These are phyloP conservation scores for Mycena haematopus DNA, from an alignment of 768 basidiomycete species.

Conservation along the genomic window DNA sequence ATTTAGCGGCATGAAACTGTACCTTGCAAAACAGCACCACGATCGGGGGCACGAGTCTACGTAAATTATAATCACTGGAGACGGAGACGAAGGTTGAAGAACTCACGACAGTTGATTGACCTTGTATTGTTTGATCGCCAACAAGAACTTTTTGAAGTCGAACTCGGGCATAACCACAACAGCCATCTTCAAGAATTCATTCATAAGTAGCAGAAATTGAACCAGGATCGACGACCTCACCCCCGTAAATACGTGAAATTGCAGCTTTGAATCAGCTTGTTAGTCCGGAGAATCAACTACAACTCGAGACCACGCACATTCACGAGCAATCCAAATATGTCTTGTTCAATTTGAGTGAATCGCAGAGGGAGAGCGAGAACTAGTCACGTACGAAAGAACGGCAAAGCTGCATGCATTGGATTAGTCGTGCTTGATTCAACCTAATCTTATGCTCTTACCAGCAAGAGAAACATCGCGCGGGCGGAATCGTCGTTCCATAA, in stretches of 20 bases:
- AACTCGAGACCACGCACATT: slow-evolving; percentile 32
- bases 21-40: slow-evolving; percentile 48
- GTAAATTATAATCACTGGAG: slow-evolving; percentile 25
- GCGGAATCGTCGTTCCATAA: slow-evolving; percentile 44
- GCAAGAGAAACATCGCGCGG: slow-evolving; percentile 44
- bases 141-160: slow-evolving; percentile 40
- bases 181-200: slow-evolving; percentile 40
- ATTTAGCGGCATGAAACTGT: slow-evolving; percentile 32
- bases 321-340: slow-evolving; percentile 50
- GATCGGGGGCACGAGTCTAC: slow-evolving; percentile 44
- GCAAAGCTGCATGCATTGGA: slow-evolving; percentile 35
- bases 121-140: slow-evolving; percentile 41
- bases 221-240: no score
- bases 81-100: background rate
- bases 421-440: background rate
- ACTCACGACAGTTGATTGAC: slow-evolving; percentile 46
- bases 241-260: no score
- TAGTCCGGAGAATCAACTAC: background rate
- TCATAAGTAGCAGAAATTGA: no score
- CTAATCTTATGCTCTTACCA: background rate
- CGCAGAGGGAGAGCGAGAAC: no score
- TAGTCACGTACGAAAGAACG: slow-evolving; percentile 38
- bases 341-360: slow-evolving; percentile 35
- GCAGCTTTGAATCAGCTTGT: no score
- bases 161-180: slow-evolving; percentile 50